Evolutionary conservation across 345 rosid genomes (phyloP).

Genomic region (Cardamine occulta): DNA sequence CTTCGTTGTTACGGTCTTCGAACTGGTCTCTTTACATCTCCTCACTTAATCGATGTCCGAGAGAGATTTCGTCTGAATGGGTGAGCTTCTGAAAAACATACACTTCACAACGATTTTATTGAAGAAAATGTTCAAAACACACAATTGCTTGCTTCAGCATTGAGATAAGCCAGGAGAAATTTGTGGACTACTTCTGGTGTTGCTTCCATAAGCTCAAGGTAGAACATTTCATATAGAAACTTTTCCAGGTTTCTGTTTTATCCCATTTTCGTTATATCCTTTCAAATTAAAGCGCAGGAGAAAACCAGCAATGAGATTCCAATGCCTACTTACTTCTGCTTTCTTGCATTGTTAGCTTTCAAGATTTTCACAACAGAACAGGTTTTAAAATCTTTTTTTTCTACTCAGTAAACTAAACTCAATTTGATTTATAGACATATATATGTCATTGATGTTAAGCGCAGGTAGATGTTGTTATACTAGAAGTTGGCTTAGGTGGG

Average conservation of each 20-base stretch:
- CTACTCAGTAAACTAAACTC: neutral
- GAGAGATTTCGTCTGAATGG: slow-evolving; percentile 91
- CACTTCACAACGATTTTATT: slow-evolving; percentile 7
- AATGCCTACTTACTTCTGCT: slow-evolving; percentile 92
- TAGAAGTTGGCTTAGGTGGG: slow-evolving; percentile 98
- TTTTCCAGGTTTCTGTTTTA: neutral
- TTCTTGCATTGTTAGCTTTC: slow-evolving; percentile 88
- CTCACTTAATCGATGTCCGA: slow-evolving; percentile 89
- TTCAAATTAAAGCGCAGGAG: slow-evolving; percentile 56
- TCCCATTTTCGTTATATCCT: neutral
- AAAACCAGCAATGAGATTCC: slow-evolving; percentile 67
- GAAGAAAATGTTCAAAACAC: neutral
- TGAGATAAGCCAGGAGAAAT: slow-evolving; percentile 84
- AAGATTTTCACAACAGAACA: slow-evolving; percentile 85
- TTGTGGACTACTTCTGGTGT: slow-evolving; percentile 95
- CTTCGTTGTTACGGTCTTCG: slow-evolving; percentile 78
- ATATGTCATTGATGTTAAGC: slow-evolving; percentile 8
- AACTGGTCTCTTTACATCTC: slow-evolving; percentile 95
- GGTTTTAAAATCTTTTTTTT: slow-evolving; percentile 49
- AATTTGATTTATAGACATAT: neutral
- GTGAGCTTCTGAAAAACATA: slow-evolving; percentile 51
- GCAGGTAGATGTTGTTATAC: slow-evolving; percentile 91
- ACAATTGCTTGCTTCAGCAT: slow-evolving; percentile 51
- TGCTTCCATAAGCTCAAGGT: slow-evolving; percentile 93
- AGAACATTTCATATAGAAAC: slow-evolving; percentile 1